Evolutionary conservation across 345 rosid species (phyloP), one percentile per base, ranked within the genome.

Genomic region (Cochlearia excelsa): DNA sequence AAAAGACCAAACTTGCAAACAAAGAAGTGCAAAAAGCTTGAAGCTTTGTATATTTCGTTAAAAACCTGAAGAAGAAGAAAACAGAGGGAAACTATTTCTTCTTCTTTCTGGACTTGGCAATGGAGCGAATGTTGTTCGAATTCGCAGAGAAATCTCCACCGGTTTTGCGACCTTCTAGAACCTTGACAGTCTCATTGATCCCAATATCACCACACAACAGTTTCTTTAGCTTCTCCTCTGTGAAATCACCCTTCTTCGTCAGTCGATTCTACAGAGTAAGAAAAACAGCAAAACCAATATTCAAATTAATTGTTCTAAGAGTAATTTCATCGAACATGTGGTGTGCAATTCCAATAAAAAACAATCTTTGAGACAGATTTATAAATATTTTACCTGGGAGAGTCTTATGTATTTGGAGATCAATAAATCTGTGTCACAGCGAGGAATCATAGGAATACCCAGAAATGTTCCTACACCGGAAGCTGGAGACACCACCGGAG

Each of bases 201-300:
- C 73, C 73, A 23, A 61, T 7, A 31, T 41, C 35, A 54, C 73
- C 73, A 54, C 44, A 46, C 54, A 68, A 39, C 62, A 68, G 53
- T 33, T 38, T 54, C 57, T 5, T 31, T 2, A 68, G 51, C 26
- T 68, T 68, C 45, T 40, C 8, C 62, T 61, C 67, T 1, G 73
- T 38, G 67, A 54, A 68, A 16, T 61, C 73, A 40, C 73, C 67
- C 49, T 68, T 68, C 73, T 68, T 68, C 26, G 67, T 31, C 73
- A 69, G 35, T 0, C 73, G 73, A 7, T 46, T 29, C 73, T 69
- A 54, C 0, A 54, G 29, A 37, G 7, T 3, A 5, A 4, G 7
- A 37, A 3, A 47, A 40, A 61, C 63, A 47, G 4, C 42, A 47
- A 29, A 39, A 29, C 9, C 9, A 33, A 3, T 30, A 11, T 26